Evolutionary conservation across 306 rosid genomes (phyloP).

Genomic region (Medicago arabica): DNA sequence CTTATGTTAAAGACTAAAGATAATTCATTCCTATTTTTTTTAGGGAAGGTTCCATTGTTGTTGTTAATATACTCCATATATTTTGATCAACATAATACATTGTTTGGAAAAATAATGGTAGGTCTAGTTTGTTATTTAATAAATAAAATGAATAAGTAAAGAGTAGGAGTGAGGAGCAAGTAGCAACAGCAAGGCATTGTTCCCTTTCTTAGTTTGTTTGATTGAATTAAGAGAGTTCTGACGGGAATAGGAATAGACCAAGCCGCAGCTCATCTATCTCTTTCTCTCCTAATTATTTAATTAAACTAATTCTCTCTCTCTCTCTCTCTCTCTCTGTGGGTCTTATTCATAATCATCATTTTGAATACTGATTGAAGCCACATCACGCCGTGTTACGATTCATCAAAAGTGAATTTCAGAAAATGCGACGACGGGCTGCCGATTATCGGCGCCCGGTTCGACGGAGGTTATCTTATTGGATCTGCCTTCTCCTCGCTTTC

Average conservation of each 20-base stretch:
- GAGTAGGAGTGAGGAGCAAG: not conserved
- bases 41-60: too few relatives aligned
- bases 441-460: constrained; percentile 97
- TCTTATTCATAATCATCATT: not conserved
- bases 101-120: too few relatives aligned
- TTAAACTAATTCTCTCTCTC: not conserved
- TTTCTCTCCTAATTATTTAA: not conserved
- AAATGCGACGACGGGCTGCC: constrained; percentile 98
- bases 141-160: not conserved
- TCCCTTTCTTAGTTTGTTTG: not conserved
- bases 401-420: constrained; percentile 36
- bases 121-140: too few relatives aligned
- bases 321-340: too few relatives aligned
- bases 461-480: constrained; percentile 88
- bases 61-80: too few relatives aligned
- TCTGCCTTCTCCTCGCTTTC: constrained; percentile 80
- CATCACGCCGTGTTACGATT: too few relatives aligned
- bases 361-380: not conserved
- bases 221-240: not conserved
- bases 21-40: too few relatives aligned
- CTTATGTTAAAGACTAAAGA: too few relatives aligned
- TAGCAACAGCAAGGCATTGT: not conserved
- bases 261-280: not conserved
- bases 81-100: too few relatives aligned
- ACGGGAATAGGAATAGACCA: not conserved